phyloP scores from a whole-genome alignment of 208 protist genomes.

The Trypanosoma theileri region DNA sequence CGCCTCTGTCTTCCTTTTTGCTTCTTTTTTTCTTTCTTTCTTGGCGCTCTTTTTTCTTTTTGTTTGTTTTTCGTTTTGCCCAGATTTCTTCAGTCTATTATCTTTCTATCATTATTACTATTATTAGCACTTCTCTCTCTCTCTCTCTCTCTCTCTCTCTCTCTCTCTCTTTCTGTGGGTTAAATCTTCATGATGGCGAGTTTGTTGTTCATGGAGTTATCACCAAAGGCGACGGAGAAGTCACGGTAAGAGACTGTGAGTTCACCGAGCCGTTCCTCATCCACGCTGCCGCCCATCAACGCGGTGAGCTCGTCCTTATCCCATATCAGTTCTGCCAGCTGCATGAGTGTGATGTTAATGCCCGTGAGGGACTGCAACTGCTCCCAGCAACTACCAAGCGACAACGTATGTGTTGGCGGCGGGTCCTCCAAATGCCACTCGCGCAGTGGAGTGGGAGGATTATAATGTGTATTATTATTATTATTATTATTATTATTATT shows the following conservation, averaged over 20 bases:
- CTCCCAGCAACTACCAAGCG: constrained; percentile 54
- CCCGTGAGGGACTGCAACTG: constrained; percentile 72
- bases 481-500: no score
- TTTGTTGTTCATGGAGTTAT: constrained; percentile 37
- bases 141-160: background rate
- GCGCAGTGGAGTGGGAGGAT: constrained; percentile 28
- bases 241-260: constrained; percentile 54
- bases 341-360: constrained; percentile 47
- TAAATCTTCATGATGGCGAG: constrained; percentile 63
- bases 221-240: constrained; percentile 68
- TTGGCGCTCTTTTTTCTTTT: constrained; percentile 1
- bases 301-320: constrained; percentile 26
- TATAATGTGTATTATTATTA: constrained; percentile 9
- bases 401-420: constrained; percentile 37
- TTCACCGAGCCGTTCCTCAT: constrained; percentile 27
- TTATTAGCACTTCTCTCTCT: background rate
- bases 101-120: background rate
- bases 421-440: constrained; percentile 47
- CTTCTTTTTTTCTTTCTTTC: constrained; percentile 23
- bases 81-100: background rate
- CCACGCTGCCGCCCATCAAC: constrained; percentile 4
- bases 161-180: constrained; percentile 1
- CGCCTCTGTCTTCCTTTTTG: background rate
- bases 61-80: background rate
- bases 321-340: constrained; percentile 72